Conservation (phyloP, 208 protist species). For the Phytomonas serpens region DNA sequence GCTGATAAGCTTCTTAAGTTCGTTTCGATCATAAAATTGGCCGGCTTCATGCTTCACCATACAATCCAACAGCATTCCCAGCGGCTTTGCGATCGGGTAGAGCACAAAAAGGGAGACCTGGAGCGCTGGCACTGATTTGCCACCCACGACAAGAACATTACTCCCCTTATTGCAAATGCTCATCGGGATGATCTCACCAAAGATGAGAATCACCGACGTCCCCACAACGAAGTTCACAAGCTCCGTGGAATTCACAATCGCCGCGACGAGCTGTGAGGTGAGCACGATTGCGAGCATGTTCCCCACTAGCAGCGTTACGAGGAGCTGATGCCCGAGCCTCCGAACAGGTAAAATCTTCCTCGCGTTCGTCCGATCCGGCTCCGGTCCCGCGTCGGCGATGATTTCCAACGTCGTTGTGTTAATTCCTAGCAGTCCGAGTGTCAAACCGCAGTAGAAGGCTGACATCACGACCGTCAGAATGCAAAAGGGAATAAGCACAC, state of each 20-base stretch:
- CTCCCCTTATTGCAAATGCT: slow-evolving; percentile 66
- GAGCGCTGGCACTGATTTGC: slow-evolving; percentile 42
- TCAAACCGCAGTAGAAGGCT: slow-evolving; percentile 78
- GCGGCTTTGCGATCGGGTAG: slow-evolving; percentile 61
- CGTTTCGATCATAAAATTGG: slow-evolving; percentile 67
- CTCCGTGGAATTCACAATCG: slow-evolving; percentile 44
- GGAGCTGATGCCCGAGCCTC: slow-evolving; percentile 57
- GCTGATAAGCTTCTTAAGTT: slow-evolving; percentile 65
- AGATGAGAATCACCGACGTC: slow-evolving; percentile 60
- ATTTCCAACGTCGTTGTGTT: slow-evolving; percentile 71
- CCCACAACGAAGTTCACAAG: slow-evolving; percentile 65
- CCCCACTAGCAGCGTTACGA: slow-evolving; percentile 62
- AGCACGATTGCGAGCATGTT: slow-evolving; percentile 80
- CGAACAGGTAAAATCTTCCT: slow-evolving; percentile 60
- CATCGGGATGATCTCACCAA: slow-evolving; percentile 78
- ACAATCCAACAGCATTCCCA: slow-evolving; percentile 67
- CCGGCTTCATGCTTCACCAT: slow-evolving; percentile 62
- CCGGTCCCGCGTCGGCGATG: slow-evolving; percentile 54
- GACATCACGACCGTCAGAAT: slow-evolving; percentile 38
- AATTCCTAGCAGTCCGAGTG: slow-evolving; percentile 76
- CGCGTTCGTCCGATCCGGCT: slow-evolving; percentile 64
- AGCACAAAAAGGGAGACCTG: slow-evolving; percentile 55
- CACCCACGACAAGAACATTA: slow-evolving; percentile 50
- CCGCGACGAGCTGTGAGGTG: slow-evolving; percentile 73
- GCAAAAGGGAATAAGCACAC: slow-evolving; percentile 33